phyloP scores from a whole-genome alignment of 768 basidiomycete genomes.

The Mycena sanguinolenta region DNA sequence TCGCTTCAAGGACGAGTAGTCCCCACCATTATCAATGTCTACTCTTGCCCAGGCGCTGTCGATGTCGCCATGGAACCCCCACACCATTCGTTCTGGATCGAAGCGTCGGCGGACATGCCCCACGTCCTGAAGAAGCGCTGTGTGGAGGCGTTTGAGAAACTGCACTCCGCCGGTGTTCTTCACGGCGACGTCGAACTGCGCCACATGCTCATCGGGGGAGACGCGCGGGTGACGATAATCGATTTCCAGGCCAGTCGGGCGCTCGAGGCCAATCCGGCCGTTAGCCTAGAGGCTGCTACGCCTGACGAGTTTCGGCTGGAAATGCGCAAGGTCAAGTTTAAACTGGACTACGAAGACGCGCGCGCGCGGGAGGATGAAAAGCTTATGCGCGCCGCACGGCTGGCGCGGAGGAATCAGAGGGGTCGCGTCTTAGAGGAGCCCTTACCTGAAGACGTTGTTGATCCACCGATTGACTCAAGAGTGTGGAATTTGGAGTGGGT shows the following conservation, averaged over 20 bases:
- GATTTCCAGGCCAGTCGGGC: constrained; percentile 63
- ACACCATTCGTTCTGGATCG: constrained; percentile 71
- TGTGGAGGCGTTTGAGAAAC: constrained; percentile 62
- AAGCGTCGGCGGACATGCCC: constrained; percentile 72
- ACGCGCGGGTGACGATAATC: constrained; percentile 66
- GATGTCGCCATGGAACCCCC: constrained; percentile 67
- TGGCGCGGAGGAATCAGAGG: constrained; percentile 20
- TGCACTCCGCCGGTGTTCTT: constrained; percentile 62
- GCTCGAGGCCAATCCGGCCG: constrained; percentile 40
- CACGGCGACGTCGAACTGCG: constrained; percentile 63
- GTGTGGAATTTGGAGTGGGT: constrained; percentile 61
- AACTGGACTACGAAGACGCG: constrained; percentile 59
- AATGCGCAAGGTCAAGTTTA: constrained; percentile 68
- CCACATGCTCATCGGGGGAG: constrained; percentile 68
- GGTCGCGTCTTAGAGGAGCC: not conserved
- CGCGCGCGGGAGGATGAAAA: constrained; percentile 33
- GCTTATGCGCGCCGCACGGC: constrained; percentile 27
- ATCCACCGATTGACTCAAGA: constrained; percentile 77
- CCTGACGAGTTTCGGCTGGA: constrained; percentile 61
- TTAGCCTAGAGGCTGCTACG: constrained; percentile 53
- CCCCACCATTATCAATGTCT: constrained; percentile 66
- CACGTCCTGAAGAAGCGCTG: constrained; percentile 63
- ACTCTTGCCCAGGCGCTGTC: constrained; percentile 52
- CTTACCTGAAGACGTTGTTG: constrained; percentile 60
- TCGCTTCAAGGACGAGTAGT: constrained; percentile 67